Evolutionary conservation across 305 asterid species (phyloP), one percentile per base, ranked within the genome.

Genomic region (Rubia occidens): DNA sequence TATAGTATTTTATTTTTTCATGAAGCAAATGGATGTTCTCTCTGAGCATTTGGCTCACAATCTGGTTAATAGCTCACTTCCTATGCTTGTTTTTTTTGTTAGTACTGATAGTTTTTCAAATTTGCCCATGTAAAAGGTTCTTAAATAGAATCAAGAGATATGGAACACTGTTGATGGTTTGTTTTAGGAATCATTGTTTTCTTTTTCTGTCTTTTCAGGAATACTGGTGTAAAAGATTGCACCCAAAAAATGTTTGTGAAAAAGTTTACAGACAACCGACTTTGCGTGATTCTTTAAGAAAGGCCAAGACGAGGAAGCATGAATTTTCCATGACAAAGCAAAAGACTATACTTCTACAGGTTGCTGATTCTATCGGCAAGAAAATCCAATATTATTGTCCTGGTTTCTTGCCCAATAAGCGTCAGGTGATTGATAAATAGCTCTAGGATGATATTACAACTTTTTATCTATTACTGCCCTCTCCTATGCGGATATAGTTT

Each of bases 261-360:
- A 91, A 94, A 78, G 99, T 94, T 37, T 94, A 94, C 78, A 84
- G 97, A 82, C 99, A 94, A 78, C 97, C 99, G 66, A 95, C 99
- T 76, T 77, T 94, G 72, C 85, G 95, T 71, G 97, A 94, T 83
- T 94, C 97, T 73, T 71, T 85, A 78, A 94, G 93, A 66, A 94
- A 91, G 85, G 97, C 96, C 76, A 94, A 87, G 89, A 85, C 85
- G 73, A 94, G 84, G 86, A 94, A 85, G 82, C 96, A 82, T 74
- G 96, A 91, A 32, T 85, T 91, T 81, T 64, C 86, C 68, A 78
- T 85, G 72, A 91, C 95, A 56, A 91, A 89, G 80, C 96, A 83
- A 78, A 91, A 87, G 82, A 74, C 83, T 66, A 69, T 83, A 56
- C 95, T 94, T 74, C 80, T 94, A 40, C 95, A 82, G 73, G 89